Conservation (phyloP, 2,329 filamentous ascomycete species). For the Chrysosporium queenslandicum region DNA sequence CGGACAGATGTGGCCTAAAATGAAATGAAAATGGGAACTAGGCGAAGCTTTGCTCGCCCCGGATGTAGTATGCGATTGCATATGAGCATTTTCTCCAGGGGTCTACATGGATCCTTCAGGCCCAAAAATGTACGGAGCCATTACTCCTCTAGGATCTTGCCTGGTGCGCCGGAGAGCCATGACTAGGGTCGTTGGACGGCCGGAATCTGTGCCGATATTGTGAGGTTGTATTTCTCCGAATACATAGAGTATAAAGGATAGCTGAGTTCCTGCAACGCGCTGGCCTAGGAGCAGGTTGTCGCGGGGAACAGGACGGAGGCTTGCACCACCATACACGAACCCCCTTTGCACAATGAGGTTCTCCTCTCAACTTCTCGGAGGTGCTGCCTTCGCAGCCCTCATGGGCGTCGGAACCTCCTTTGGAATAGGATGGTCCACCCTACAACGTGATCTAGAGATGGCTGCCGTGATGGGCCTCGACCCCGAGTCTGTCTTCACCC, state of each 20-base stretch:
- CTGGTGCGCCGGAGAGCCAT: background rate
- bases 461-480: constrained; percentile 7
- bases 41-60: background rate
- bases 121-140: background rate
- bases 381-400: constrained; percentile 13
- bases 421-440: constrained; percentile 1
- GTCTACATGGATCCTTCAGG: background rate
- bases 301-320: background rate
- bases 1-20: background rate
- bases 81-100: background rate
- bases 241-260: constrained; percentile 1
- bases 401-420: constrained; percentile 10
- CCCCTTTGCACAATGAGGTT: constrained; percentile 12
- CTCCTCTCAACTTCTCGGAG: constrained; percentile 12
- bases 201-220: background rate
- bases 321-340: background rate
- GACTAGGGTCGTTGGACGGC: background rate
- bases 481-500: background rate
- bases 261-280: background rate
- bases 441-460: constrained; percentile 10
- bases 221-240: constrained; percentile 1
- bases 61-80: background rate
- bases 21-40: background rate
- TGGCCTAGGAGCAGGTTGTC: background rate
- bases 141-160: background rate